phyloP scores from a whole-genome alignment of 805 yeast genomes.

The Schwanniomyces sp. region DNA sequence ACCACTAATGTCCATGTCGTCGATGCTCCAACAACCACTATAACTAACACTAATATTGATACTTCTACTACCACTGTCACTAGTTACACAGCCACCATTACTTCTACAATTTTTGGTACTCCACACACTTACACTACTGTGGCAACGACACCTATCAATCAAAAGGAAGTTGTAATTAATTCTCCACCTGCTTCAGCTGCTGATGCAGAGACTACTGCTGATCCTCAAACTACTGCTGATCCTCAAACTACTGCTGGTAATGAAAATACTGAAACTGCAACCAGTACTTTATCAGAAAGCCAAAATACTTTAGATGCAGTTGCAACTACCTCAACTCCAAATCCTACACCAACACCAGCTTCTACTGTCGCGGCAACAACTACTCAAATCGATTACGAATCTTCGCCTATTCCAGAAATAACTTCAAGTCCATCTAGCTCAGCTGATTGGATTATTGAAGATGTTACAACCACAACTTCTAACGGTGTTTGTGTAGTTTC shows the following conservation, averaged over 20 bases:
- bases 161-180: conserved; percentile 10
- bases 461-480: conserved; percentile 27
- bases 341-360: conserved; percentile 6
- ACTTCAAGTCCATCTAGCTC: conserved; percentile 23
- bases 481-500: conserved; percentile 35
- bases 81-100: conserved; percentile 43
- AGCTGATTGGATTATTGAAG: conserved; percentile 34
- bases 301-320: conserved; percentile 11
- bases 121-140: conserved; percentile 37
- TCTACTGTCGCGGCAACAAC: conserved; percentile 9
- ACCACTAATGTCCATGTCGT: conserved; percentile 34
- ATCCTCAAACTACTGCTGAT: conserved; percentile 1
- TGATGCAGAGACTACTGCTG: conserved; percentile 2
- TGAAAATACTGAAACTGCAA: conserved; percentile 6
- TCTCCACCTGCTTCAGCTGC: conserved; percentile 5
- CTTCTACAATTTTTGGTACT: conserved; percentile 40
- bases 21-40: conserved; percentile 26
- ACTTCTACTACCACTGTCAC: conserved; percentile 39
- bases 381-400: conserved; percentile 3
- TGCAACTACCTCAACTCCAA: conserved; percentile 8
- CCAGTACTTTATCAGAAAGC: conserved; percentile 11
- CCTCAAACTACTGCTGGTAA: conserved; percentile 11
- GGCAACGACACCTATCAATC: conserved; percentile 28
- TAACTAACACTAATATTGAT: conserved; percentile 25
- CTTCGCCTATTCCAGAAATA: conserved; percentile 8